Conservation (phyloP, 805 yeast species). For the Saccharomycodes ludwigii region DNA sequence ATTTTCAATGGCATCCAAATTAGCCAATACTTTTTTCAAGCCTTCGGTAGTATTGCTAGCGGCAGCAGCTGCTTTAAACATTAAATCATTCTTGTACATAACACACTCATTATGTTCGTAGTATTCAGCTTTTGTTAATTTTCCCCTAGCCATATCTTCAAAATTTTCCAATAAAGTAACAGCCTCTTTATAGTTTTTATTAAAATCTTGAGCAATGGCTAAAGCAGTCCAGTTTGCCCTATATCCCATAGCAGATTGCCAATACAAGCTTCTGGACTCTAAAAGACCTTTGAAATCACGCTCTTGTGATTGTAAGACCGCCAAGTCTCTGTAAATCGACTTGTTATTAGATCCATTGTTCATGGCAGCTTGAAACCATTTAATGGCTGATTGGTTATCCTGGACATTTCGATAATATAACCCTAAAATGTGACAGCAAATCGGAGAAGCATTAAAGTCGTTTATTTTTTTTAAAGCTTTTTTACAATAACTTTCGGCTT, state of each 20-base stretch:
- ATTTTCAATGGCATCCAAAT: slow-evolving; percentile 41
- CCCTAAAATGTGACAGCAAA: slow-evolving; percentile 78
- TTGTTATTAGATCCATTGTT: slow-evolving; percentile 69
- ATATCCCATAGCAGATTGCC: slow-evolving; percentile 67
- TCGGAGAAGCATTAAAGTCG: slow-evolving; percentile 36
- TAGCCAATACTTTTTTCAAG: slow-evolving; percentile 47
- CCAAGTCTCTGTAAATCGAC: slow-evolving; percentile 71
- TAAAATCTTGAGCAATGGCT: slow-evolving; percentile 76
- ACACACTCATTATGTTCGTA: slow-evolving; percentile 74
- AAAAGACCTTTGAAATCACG: slow-evolving; percentile 58
- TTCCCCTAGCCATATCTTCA: slow-evolving; percentile 62
- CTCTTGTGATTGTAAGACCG: slow-evolving; percentile 66
- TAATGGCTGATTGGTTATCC: slow-evolving; percentile 64
- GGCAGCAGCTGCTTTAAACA: slow-evolving; percentile 34
- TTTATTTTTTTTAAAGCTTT: slow-evolving; percentile 51
- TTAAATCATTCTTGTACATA: slow-evolving; percentile 57
- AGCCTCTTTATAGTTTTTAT: slow-evolving; percentile 54
- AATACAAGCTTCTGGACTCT: slow-evolving; percentile 50
- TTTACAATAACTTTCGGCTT: slow-evolving; percentile 48
- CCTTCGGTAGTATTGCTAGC: slow-evolving; percentile 35
- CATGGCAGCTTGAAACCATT: slow-evolving; percentile 62
- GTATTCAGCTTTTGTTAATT: slow-evolving; percentile 50
- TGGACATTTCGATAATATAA: slow-evolving; percentile 62
- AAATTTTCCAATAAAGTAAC: slow-evolving; percentile 61
- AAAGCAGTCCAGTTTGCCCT: slow-evolving; percentile 85